These are phyloP conservation scores for Tilletia setariae DNA, from an alignment of 1,284 basidiomycete species.

Conservation along the genomic window DNA sequence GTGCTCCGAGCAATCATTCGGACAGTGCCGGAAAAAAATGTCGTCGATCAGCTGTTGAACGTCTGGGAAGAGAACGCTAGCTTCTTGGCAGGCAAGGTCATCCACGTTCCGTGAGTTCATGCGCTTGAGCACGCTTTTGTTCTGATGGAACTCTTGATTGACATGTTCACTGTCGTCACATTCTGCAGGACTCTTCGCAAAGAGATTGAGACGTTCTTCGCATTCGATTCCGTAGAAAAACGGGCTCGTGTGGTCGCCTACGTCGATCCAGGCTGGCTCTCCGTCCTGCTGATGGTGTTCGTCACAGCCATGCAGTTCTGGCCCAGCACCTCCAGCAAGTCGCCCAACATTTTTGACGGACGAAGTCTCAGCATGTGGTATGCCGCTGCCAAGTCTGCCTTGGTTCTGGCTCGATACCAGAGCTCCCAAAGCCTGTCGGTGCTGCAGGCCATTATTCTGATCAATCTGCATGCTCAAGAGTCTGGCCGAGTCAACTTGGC, in stretches of 20 bases:
- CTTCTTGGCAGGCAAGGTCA: constrained; percentile 36
- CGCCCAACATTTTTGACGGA: constrained; percentile 43
- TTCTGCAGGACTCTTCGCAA: constrained; percentile 15
- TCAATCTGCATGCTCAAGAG: constrained; percentile 38
- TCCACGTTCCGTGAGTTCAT: constrained; percentile 32
- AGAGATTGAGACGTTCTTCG: constrained; percentile 45
- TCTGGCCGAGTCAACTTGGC: constrained; percentile 26
- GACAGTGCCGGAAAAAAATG: constrained; percentile 37
- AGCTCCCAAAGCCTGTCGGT: constrained; percentile 39
- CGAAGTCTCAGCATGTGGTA: constrained; percentile 39
- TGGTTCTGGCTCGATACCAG: constrained; percentile 43
- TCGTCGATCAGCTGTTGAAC: constrained; percentile 40
- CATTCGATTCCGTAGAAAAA: constrained; percentile 35
- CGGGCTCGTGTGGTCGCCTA: constrained; percentile 44
- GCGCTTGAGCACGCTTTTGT: neutral
- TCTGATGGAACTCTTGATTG: neutral
- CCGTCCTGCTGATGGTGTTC: constrained; percentile 42
- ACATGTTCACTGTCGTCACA: neutral
- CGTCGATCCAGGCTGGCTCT: constrained; percentile 48
- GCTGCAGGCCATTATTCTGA: constrained; percentile 43
- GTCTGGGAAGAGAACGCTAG: constrained; percentile 39
- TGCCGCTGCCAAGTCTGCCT: constrained; percentile 41
- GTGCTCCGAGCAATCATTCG: constrained; percentile 45
- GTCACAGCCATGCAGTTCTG: constrained; percentile 46
- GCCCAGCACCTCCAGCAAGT: constrained; percentile 35